phyloP scores from a whole-genome alignment of 2,329 filamentous ascomycete genomes.

The Huntiella savannae region DNA sequence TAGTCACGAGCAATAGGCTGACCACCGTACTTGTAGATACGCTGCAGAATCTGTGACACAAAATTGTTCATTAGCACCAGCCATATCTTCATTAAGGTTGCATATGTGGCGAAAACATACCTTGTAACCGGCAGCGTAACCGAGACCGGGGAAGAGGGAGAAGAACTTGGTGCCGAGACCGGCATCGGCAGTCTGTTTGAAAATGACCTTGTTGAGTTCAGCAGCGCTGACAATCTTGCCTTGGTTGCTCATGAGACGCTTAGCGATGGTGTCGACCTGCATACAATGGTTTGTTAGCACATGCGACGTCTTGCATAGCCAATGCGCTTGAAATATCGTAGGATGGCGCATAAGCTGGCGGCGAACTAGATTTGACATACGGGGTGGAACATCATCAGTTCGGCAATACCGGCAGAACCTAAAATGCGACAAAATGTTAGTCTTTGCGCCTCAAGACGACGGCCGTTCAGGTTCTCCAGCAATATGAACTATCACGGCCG shows the following conservation, averaged over 20 bases:
- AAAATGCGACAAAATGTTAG: conserved; percentile 4
- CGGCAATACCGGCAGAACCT: conserved; percentile 87
- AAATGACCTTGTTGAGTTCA: conserved; percentile 78
- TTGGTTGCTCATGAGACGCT: conserved; percentile 98
- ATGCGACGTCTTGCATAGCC: background rate
- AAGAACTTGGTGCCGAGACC: conserved; percentile 61
- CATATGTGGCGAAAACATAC: conserved; percentile 21
- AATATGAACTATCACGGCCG: background rate
- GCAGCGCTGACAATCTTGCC: conserved; percentile 26
- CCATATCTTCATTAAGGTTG: background rate
- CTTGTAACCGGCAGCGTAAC: conserved; percentile 97
- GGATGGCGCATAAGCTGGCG: background rate
- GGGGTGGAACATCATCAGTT: conserved; percentile 82
- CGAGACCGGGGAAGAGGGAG: conserved; percentile 88
- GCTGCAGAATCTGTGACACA: conserved; percentile 51
- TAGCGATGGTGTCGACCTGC: conserved; percentile 92
- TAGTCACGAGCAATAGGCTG: conserved; percentile 91
- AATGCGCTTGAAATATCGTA: background rate
- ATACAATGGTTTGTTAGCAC: background rate
- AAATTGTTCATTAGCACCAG: background rate
- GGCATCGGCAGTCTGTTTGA: conserved; percentile 69
- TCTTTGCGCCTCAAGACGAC: background rate
- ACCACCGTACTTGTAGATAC: conserved; percentile 97
- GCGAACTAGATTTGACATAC: conserved; percentile 27
- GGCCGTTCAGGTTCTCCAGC: background rate